Evolutionary conservation across 495 filamentous ascomycete genomes (phyloP).

Genomic region (Symbiotaphrina buchneri): DNA sequence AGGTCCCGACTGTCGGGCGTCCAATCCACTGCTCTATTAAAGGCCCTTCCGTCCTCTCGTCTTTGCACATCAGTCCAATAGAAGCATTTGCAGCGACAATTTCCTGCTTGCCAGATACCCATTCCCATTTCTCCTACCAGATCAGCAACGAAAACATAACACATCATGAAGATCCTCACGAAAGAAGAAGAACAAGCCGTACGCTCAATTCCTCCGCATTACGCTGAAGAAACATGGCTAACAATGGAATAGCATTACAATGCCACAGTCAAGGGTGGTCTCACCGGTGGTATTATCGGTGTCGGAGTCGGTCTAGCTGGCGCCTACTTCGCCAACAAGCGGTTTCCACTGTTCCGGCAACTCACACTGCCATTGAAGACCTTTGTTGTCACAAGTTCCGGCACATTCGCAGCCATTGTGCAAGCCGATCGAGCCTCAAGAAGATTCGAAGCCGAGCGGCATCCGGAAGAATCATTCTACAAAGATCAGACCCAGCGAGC

Average conservation of each 20-base stretch:
- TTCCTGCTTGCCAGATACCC: too few relatives aligned
- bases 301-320: slow-evolving; percentile 37
- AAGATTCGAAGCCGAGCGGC: slow-evolving; percentile 41
- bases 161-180: neutral
- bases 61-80: too few relatives aligned
- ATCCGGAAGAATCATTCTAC: slow-evolving; percentile 43
- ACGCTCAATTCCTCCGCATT: too few relatives aligned
- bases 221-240: too few relatives aligned
- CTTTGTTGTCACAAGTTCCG: slow-evolving; percentile 67
- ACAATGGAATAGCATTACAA: too few relatives aligned
- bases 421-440: slow-evolving; percentile 63
- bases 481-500: slow-evolving; percentile 34
- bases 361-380: slow-evolving; percentile 75
- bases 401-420: slow-evolving; percentile 69
- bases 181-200: slow-evolving; percentile 1
- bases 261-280: slow-evolving; percentile 57
- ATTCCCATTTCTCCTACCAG: too few relatives aligned
- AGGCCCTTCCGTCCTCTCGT: too few relatives aligned
- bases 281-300: slow-evolving; percentile 42
- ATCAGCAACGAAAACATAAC: too few relatives aligned
- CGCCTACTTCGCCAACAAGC: slow-evolving; percentile 32
- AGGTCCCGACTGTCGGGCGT: too few relatives aligned
- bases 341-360: slow-evolving; percentile 49
- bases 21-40: too few relatives aligned
- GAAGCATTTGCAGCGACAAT: too few relatives aligned